Base-by-base conservation (phyloP, 2,329 filamentous ascomycete species). In the Scedosporium apiospermum region DNA sequence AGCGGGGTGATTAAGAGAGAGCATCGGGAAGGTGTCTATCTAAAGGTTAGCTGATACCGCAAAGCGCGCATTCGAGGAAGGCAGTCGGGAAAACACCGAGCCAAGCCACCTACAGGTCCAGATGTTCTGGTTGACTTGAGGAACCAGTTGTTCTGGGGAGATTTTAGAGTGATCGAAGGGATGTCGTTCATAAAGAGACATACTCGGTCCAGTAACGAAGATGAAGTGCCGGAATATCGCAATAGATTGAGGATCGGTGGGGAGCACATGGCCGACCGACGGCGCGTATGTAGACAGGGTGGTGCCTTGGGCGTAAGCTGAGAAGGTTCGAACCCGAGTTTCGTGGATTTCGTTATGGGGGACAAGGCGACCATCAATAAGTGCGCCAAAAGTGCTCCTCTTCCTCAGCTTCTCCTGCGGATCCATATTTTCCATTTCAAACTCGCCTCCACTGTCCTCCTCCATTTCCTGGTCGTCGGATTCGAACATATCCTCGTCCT, bases 181-280 rank as follows among this genome's bases (percentile, higher is more conserved):
- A 71, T 93, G 87, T 61, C 93, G 83, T 74, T 98, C 93, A 71
- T 91, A 96, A 30, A 96, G 82, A 1, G 93, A 96, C 71, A 98
- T 84, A 66, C 85, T 89, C 0, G 92, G 90, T 0, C 89, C 93
- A 2, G 92, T 96, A 6, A 95, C 88, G 67, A 91, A 89, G 57
- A 98, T 86, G 72, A 97, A 98, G 74, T 98, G 92, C 72, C 88
- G 88, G 72, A 98, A 98, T 6, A 96, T 87, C 34, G 88, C 83
- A 14, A 91, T 88, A 10, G 91, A 93, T 66, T 88, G 87, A 2
- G 86, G 83, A 66, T 97, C 91, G 67, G 87, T 90, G 30, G 97
- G 77, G 38, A 95, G 93, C 46, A 88, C 88, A 38, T 84, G 84
- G 23, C 81, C 76, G 3, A 85, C 81, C 1, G 85, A 84, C 4